A percentile compares a stretch with the other conserved stretches of the same genome.
Evolutionary conservation across 257 asterid genomes (phyloP).

Genomic region (Penstemon davidsonii): DNA sequence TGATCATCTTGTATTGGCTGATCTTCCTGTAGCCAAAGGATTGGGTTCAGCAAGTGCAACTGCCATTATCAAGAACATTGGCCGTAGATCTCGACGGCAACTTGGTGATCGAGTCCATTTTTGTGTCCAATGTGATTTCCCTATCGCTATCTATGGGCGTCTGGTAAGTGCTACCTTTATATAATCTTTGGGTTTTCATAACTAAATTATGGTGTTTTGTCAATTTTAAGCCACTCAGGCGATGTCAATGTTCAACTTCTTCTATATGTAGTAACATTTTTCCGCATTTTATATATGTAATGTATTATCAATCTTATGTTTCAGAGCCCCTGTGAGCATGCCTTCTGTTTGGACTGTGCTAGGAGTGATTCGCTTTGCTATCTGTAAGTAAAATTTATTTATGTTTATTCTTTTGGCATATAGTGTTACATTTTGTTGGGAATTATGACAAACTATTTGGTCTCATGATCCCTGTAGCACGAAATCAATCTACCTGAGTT

Average conservation of each 20-base stretch:
- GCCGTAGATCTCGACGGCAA: conserved; percentile 93
- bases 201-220: background rate
- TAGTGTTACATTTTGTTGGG: background rate
- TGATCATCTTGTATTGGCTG: conserved; percentile 89
- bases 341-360: conserved; percentile 94
- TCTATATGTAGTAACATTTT: conserved; percentile 4
- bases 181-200: background rate
- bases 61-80: conserved; percentile 65
- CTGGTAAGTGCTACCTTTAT: conserved; percentile 47
- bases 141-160: conserved; percentile 93
- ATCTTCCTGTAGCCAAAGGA: conserved; percentile 95
- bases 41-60: conserved; percentile 61
- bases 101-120: conserved; percentile 95
- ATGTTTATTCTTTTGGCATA: background rate
- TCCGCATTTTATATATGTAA: conserved; percentile 6
- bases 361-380: conserved; percentile 90
- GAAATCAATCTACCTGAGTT: conserved; percentile 3
- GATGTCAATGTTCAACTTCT: conserved; percentile 6
- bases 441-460: background rate
- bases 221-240: conserved; percentile 14
- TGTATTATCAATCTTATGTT: conserved; percentile 27
- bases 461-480: background rate
- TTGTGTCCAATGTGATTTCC: conserved; percentile 85
- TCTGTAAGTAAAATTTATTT: conserved; percentile 62
- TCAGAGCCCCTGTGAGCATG: conserved; percentile 99